phyloP scores from a whole-genome alignment of 169 alveolate species.

The Besnoitia besnoiti region DNA sequence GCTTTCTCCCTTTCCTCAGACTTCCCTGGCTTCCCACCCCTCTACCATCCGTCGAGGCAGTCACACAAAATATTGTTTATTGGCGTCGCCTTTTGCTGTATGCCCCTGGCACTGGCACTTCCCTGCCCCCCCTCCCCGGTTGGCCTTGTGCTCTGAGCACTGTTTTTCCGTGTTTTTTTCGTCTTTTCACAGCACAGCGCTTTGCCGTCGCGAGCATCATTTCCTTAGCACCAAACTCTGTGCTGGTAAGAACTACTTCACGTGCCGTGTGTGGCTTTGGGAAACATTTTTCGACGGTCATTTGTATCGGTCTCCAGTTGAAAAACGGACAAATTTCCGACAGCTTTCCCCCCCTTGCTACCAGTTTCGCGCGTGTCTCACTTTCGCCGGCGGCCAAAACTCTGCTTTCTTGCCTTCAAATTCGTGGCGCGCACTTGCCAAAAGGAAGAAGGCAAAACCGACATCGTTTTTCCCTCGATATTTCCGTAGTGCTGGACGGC shows the following conservation, averaged over 20 bases:
- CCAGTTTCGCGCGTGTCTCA: neutral
- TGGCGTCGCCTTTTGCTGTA: neutral
- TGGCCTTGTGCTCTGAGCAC: no score
- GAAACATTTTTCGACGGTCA: neutral
- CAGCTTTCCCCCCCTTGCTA: conserved; percentile 4
- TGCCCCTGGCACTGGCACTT: neutral
- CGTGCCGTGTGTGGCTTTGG: neutral
- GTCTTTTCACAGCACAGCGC: neutral
- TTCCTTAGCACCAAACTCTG: neutral
- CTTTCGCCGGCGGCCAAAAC: neutral
- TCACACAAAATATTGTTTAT: neutral
- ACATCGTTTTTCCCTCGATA: neutral
- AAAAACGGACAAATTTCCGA: neutral
- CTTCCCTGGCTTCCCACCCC: neutral
- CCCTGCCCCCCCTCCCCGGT: no score
- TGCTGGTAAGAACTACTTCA: neutral
- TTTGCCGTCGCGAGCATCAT: neutral
- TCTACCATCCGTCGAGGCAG: neutral
- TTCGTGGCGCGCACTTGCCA: neutral
- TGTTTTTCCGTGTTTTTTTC: neutral
- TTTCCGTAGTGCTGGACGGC: neutral
- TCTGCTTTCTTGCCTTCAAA: neutral
- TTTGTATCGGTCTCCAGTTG: neutral
- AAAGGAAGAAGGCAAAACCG: neutral
- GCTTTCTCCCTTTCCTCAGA: neutral